Evolutionary conservation across 176 grass and related monocot genomes (phyloP).

Genomic region (Oryza meridionalis): DNA sequence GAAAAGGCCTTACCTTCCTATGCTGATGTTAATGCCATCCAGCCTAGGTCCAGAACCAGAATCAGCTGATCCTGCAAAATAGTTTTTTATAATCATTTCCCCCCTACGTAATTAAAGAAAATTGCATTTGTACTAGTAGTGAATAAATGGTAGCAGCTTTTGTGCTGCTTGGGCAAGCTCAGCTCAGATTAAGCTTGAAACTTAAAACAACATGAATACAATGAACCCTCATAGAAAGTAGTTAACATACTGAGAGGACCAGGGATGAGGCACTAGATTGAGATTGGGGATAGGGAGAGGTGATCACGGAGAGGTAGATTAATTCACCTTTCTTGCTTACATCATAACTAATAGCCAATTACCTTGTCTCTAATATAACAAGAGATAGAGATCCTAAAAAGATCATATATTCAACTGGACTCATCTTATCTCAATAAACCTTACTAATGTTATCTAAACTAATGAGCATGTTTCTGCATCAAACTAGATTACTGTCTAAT

Average conservation of each 20-base stretch:
- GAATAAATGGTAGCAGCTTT: background rate
- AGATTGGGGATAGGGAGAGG: background rate
- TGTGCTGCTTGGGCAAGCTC: background rate
- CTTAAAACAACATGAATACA: background rate
- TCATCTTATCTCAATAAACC: background rate
- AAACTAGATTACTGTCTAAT: background rate
- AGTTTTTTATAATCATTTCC: conserved; percentile 36
- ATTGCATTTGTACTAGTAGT: conserved; percentile 14
- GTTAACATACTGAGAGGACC: no score
- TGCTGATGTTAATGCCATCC: conserved; percentile 70
- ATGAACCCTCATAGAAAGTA: no score
- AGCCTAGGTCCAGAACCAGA: conserved; percentile 61
- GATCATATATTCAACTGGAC: background rate
- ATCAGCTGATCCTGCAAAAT: conserved; percentile 59
- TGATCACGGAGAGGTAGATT: background rate
- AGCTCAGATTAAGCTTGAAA: conserved; percentile 9
- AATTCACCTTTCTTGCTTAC: background rate
- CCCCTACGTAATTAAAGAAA: background rate
- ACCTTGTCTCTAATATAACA: background rate
- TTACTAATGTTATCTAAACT: background rate
- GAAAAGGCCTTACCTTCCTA: conserved; percentile 68
- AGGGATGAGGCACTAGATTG: no score
- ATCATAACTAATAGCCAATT: background rate
- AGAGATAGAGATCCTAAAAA: background rate
- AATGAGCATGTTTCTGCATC: no score